phyloP scores from a whole-genome alignment of 495 filamentous ascomycete genomes.

The Penicillium canariense region DNA sequence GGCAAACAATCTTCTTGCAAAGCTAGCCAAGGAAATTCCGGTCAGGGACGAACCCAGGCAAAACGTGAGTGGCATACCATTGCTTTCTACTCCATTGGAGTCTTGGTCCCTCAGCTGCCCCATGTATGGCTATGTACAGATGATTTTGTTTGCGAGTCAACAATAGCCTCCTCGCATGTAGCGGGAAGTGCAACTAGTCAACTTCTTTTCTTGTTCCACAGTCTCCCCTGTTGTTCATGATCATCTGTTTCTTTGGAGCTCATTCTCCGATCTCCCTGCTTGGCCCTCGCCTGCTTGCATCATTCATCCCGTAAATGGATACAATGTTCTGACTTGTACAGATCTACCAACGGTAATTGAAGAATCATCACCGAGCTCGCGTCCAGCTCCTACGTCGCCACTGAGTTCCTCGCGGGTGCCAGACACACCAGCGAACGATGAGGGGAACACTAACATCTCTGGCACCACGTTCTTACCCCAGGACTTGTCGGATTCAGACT shows the following conservation, averaged over 20 bases:
- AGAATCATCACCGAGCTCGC: conserved; percentile 9
- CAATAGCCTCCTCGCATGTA: too few relatives aligned
- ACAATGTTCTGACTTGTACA: conserved; percentile 13
- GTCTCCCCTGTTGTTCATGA: too few relatives aligned
- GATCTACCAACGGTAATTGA: conserved; percentile 17
- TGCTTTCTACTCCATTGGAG: neutral
- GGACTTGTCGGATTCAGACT: conserved; percentile 7
- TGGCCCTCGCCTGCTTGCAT: neutral
- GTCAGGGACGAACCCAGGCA: neutral
- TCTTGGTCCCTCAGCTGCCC: neutral
- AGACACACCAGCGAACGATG: conserved; percentile 27
- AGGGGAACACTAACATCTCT: conserved; percentile 39
- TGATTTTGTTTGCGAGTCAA: neutral
- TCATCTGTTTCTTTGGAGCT: too few relatives aligned
- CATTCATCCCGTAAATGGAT: neutral
- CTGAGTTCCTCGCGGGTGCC: conserved; percentile 12
- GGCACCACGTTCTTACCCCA: conserved; percentile 37
- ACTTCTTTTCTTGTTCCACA: too few relatives aligned
- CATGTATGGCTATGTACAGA: neutral
- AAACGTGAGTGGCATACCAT: conserved; percentile 4
- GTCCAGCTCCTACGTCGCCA: conserved; percentile 1
- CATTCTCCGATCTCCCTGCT: neutral
- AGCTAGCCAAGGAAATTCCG: neutral
- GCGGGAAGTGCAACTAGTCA: too few relatives aligned
- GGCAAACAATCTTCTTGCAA: neutral